Percentiles rank a stretch among this genome's conserved stretches.
Evolutionary conservation across 2,329 filamentous ascomycete genomes (phyloP).

Genomic region (Penicillium sp.): DNA sequence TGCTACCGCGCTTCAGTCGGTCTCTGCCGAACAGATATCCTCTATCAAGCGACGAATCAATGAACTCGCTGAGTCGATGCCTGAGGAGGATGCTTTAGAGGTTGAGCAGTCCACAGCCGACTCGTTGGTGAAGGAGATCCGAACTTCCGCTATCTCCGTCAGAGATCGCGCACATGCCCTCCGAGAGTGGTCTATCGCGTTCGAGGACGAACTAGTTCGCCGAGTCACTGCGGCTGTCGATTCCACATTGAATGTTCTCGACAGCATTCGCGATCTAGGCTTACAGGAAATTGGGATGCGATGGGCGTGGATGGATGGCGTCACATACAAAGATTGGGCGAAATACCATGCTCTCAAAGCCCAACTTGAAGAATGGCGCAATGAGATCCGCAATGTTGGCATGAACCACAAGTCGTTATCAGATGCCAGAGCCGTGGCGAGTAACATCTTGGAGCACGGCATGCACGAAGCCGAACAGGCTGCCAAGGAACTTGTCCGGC

Average conservation of each 20-base stretch:
- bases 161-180: constrained; percentile 75
- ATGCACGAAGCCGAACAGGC: constrained; percentile 78
- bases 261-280: constrained; percentile 77
- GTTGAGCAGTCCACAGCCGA: constrained; percentile 54
- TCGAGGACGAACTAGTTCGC: constrained; percentile 66
- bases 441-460: constrained; percentile 70
- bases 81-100: constrained; percentile 57
- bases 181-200: constrained; percentile 71
- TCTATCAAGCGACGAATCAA: constrained; percentile 68
- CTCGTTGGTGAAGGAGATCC: constrained; percentile 57
- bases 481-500: constrained; percentile 72
- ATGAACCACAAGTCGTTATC: constrained; percentile 69
- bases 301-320: constrained; percentile 93
- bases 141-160: constrained; percentile 68
- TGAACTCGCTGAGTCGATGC: constrained; percentile 53
- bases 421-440: constrained; percentile 65
- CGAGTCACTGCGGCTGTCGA: constrained; percentile 72
- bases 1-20: constrained; percentile 66
- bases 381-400: constrained; percentile 74
- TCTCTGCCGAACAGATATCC: constrained; percentile 62
- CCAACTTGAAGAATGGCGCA: constrained; percentile 79
- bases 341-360: constrained; percentile 87
- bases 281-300: constrained; percentile 87
- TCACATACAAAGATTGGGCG: constrained; percentile 96
- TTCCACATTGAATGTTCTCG: constrained; percentile 77